Percentiles rank a stretch among this genome's conserved stretches.
These are phyloP conservation scores for Fusarium nurragi DNA, from an alignment of 2,329 filamentous ascomycete species.

Conservation along the genomic window DNA sequence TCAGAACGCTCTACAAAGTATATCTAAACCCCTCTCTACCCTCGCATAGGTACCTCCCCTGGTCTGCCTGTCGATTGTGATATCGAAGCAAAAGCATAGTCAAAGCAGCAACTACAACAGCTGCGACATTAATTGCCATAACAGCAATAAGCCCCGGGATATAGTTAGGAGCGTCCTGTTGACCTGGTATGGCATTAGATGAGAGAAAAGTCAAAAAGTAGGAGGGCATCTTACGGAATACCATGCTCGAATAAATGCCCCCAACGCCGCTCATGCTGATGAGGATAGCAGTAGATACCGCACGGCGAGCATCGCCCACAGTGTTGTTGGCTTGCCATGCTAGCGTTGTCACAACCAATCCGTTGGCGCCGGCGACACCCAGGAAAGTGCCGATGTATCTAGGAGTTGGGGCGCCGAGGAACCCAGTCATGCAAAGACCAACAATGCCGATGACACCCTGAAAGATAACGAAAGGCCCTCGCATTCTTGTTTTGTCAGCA, in stretches of 20 bases:
- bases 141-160: conserved; percentile 21
- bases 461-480: conserved; percentile 25
- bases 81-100: conserved; percentile 21
- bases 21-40: conserved; percentile 17
- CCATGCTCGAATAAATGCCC: conserved; percentile 33
- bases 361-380: conserved; percentile 20
- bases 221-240: conserved; percentile 6
- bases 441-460: conserved; percentile 26
- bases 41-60: background rate
- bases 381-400: conserved; percentile 28
- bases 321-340: conserved; percentile 34
- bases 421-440: conserved; percentile 26
- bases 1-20: background rate
- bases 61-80: background rate
- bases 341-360: conserved; percentile 6
- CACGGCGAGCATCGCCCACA: conserved; percentile 18
- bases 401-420: conserved; percentile 9
- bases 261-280: conserved; percentile 30
- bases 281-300: conserved; percentile 23
- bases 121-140: conserved; percentile 20
- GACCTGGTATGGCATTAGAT: background rate
- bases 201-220: accelerated
- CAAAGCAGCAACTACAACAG: conserved; percentile 1
- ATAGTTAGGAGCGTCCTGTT: conserved; percentile 30
- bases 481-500: conserved; percentile 13